Evolutionary conservation across 495 filamentous ascomycete species (phyloP), one percentile per base, ranked within the genome.

Genomic region (Neurospora sp.): DNA sequence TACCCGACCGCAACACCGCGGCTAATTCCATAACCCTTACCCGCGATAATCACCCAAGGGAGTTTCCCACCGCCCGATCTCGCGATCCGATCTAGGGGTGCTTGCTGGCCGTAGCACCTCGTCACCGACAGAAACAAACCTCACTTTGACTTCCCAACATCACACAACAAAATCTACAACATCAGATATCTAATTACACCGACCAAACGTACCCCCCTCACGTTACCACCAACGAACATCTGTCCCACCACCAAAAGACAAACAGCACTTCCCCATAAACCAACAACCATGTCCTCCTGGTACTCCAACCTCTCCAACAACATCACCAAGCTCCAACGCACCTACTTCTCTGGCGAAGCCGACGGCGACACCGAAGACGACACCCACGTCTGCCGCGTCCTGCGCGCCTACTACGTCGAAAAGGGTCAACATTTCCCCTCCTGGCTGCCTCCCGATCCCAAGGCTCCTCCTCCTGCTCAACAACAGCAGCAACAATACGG

Each of bases 291-390:
- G 90, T 87, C 91, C 76, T 93, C 91, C 73, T 96, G 94, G 86
- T 90, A 97, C 82, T 89, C 88, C 72, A 91, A 88, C 74, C 91
- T 94, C 12, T 92, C 93, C 72, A 91, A 91, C 41, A 89, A 91
- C 75, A 93, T 96, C 82, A 91, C 88, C 80, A 91, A 91, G 76
- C 88, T 97, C 75, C 93, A 93, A 74, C 90, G 91, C 42, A 91
- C 90, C 39, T 91, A 96, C 80, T 91, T 94, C 72, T 83, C 87
- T 72, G 87, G 90, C 78, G 95, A 96, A 80, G 87, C 90, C 73
- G 95, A 97, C 84, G 93, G 92, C 75, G 95, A 98, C 78, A 96
- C 93, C 73, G 94, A 96, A 84, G 94, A 97, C 83, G 92, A 96
- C 85, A 95, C 94, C 1, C 94, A 97, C 84, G 91, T 99, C 79